Evolutionary conservation across 2,329 filamentous ascomycete genomes (phyloP).

Genomic region (Elsinoe arachidis): DNA sequence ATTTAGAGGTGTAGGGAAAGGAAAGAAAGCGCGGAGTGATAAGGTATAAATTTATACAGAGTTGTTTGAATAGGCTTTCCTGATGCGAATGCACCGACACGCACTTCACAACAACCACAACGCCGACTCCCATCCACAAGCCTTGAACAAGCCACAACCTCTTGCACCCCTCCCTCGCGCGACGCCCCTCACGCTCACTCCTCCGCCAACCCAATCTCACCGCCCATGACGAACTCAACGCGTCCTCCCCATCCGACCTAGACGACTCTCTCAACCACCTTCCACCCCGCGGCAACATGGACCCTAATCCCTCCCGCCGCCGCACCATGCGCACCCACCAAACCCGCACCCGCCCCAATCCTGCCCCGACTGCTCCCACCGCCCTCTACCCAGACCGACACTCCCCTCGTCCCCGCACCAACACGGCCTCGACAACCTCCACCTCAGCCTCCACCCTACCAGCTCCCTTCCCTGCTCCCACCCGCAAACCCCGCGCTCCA

Average conservation of each 20-base stretch:
- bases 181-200: conserved; percentile 6
- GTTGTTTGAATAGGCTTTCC: no score
- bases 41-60: no score
- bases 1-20: no score
- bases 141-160: background rate
- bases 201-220: background rate
- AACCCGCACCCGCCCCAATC: background rate
- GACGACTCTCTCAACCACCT: conserved; percentile 3
- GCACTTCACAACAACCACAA: conserved; percentile 1
- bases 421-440: background rate
- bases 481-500: background rate
- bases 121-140: background rate
- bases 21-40: no score
- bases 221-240: background rate
- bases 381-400: background rate
- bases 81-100: no score
- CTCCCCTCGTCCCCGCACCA: background rate
- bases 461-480: background rate
- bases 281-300: background rate
- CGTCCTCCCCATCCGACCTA: background rate
- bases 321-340: background rate
- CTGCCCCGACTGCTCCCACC: background rate
- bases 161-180: background rate
- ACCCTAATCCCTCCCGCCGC: background rate
- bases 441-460: background rate